A percentile compares a stretch with the other conserved stretches of the same genome.
phyloP scores from a whole-genome alignment of 768 basidiomycete genomes.

The Hericium erinaceus region DNA sequence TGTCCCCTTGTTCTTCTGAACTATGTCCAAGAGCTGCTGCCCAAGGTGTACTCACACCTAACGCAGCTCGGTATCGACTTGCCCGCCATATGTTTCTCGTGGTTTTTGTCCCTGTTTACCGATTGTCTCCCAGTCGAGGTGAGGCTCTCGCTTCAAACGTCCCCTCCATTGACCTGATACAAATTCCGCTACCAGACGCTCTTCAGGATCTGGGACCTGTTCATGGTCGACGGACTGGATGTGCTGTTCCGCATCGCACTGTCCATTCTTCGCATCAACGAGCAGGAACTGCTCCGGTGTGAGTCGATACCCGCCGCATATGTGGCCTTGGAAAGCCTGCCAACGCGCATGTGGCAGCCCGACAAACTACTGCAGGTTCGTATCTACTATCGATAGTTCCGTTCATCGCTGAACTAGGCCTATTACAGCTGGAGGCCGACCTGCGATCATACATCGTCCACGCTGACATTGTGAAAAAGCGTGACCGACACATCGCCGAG shows the following conservation, averaged over 20 bases:
- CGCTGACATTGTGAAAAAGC: constrained; percentile 42
- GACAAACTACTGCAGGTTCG: constrained; percentile 83
- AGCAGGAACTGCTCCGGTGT: constrained; percentile 74
- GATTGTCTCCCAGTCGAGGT: constrained; percentile 95
- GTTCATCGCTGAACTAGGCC: not conserved
- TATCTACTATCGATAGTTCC: not conserved
- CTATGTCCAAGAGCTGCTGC: constrained; percentile 70
- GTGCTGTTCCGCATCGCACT: constrained; percentile 87
- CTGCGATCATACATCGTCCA: constrained; percentile 41
- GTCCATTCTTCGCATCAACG: constrained; percentile 75
- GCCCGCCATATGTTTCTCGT: constrained; percentile 93
- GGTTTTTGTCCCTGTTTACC: constrained; percentile 95
- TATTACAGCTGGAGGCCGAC: constrained; percentile 43
- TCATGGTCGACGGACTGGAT: constrained; percentile 87
- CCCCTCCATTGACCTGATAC: not conserved
- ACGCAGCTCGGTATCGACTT: constrained; percentile 80
- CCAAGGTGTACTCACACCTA: constrained; percentile 70
- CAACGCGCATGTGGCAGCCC: constrained; percentile 89
- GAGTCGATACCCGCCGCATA: constrained; percentile 86
- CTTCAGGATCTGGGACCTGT: constrained; percentile 93
- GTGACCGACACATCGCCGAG: constrained; percentile 38
- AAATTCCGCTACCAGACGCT: constrained; percentile 49
- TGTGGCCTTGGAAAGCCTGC: constrained; percentile 79
- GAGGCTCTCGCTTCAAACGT: not conserved
- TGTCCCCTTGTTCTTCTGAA: constrained; percentile 88